Evolutionary conservation across 73 alveolate genomes (phyloP).

Genomic region (Durusdinium trenchii): DNA sequence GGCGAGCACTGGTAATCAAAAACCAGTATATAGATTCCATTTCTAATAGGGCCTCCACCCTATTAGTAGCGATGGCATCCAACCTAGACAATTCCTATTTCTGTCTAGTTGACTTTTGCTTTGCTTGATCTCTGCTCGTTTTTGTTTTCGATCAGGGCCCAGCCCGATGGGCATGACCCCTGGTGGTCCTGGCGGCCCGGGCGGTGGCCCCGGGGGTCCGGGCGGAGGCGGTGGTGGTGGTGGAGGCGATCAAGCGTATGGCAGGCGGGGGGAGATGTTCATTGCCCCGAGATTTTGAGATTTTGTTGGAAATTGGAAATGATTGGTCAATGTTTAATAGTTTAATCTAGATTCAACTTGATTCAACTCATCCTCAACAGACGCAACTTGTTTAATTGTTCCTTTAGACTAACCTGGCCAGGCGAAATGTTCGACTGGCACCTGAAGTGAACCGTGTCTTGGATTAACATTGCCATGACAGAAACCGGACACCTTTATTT

Average conservation of each 20-base stretch:
- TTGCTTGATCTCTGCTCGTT: neutral
- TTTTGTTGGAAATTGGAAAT: neutral
- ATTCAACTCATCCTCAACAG: neutral
- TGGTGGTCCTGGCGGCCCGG: slow-evolving; percentile 93
- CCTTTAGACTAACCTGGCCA: neutral
- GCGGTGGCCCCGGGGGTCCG: slow-evolving; percentile 78
- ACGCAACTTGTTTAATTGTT: neutral
- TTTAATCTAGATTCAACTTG: no score
- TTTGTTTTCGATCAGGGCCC: neutral
- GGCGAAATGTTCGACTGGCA: slow-evolving; percentile 97
- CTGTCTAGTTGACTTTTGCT: no score
- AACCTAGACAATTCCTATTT: no score
- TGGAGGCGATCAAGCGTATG: slow-evolving; percentile 46
- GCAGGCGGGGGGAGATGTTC: slow-evolving; percentile 10
- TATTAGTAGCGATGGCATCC: no score
- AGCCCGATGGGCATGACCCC: slow-evolving; percentile 86
- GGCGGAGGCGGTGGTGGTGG: slow-evolving; percentile 46
- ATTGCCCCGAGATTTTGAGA: no score
- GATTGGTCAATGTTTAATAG: no score
- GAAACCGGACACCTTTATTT: neutral
- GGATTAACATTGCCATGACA: neutral
- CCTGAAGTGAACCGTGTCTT: slow-evolving; percentile 98
- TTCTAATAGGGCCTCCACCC: no score
- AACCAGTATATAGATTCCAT: no score
- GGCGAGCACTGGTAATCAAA: no score